A percentile compares a stretch with the other conserved stretches of the same genome.
Evolutionary conservation across 2,329 filamentous ascomycete species (phyloP).

Genomic region (Parasarocladium wereldwijsianum): DNA sequence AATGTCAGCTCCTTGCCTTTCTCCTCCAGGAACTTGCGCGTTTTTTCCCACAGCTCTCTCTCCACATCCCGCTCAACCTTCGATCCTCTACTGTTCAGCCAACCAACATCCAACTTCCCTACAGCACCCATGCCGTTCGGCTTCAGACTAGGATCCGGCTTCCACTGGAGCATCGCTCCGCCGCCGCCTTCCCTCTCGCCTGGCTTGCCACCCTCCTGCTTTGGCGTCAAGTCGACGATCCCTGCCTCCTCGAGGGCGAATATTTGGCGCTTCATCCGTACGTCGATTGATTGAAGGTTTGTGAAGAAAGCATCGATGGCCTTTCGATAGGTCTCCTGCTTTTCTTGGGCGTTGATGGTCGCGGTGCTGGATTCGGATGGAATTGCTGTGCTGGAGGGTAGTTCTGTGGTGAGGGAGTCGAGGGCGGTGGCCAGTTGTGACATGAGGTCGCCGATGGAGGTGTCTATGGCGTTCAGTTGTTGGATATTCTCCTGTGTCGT

Average conservation of each 20-base stretch:
- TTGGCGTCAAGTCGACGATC: constrained; percentile 42
- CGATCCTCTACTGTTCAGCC: constrained; percentile 74
- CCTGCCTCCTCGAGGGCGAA: constrained; percentile 69
- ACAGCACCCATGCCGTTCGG: constrained; percentile 41
- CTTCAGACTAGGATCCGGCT: constrained; percentile 24
- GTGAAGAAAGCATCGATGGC: constrained; percentile 55
- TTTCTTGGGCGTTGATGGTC: constrained; percentile 28
- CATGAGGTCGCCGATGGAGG: constrained; percentile 29
- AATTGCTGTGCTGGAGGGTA: constrained; percentile 9
- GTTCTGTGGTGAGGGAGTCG: constrained; percentile 23
- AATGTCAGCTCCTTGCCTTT: constrained; percentile 11
- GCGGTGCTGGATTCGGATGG: constrained; percentile 9
- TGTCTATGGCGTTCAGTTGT: constrained; percentile 68
- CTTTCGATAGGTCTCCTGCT: constrained; percentile 40
- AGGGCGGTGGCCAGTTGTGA: constrained; percentile 31
- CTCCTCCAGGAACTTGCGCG: constrained; percentile 21
- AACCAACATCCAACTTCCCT: constrained; percentile 64
- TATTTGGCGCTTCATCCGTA: constrained; percentile 51
- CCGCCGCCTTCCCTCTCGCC: no score
- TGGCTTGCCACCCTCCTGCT: no score
- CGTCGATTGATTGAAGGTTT: constrained; percentile 59
- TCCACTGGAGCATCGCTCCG: constrained; percentile 19
- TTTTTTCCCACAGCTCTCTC: constrained; percentile 54
- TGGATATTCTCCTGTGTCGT: constrained; percentile 64
- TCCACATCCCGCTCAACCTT: constrained; percentile 75